A percentile compares a stretch with the other conserved stretches of the same genome.
Evolutionary conservation across 805 yeast species (phyloP).

Genomic region (Zygosaccharomyces bisporus): DNA sequence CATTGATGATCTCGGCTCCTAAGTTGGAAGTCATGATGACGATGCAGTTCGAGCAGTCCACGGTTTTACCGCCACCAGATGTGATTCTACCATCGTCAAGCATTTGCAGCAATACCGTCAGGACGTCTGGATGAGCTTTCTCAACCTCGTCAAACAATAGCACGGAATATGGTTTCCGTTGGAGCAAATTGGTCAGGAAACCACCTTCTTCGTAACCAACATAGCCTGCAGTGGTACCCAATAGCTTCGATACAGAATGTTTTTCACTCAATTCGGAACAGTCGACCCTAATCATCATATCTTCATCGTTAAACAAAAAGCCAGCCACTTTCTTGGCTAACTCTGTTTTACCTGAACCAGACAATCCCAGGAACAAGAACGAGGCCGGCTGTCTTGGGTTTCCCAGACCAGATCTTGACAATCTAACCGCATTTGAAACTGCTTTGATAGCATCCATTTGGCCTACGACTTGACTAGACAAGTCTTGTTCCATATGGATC

Average conservation of each 20-base stretch:
- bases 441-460: slow-evolving; percentile 95
- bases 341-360: slow-evolving; percentile 98
- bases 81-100: slow-evolving; percentile 96
- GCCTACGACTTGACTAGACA: slow-evolving; percentile 84
- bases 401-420: slow-evolving; percentile 89
- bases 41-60: slow-evolving; percentile 88
- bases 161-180: slow-evolving; percentile 94
- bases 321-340: slow-evolving; percentile 96
- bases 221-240: slow-evolving; percentile 97
- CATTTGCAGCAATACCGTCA: slow-evolving; percentile 86
- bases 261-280: slow-evolving; percentile 96
- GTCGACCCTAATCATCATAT: slow-evolving; percentile 95
- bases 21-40: slow-evolving; percentile 95
- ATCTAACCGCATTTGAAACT: slow-evolving; percentile 90
- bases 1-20: slow-evolving; percentile 86
- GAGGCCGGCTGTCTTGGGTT: slow-evolving; percentile 97
- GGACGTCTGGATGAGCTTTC: slow-evolving; percentile 97
- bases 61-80: slow-evolving; percentile 88
- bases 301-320: slow-evolving; percentile 91
- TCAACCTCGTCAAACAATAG: slow-evolving; percentile 95
- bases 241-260: slow-evolving; percentile 88
- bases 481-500: slow-evolving; percentile 88
- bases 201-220: slow-evolving; percentile 99
- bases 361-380: slow-evolving; percentile 87
- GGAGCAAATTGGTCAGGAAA: slow-evolving; percentile 83